phyloP scores from a whole-genome alignment of 495 filamentous ascomycete species.

The Aspergillus heteromorphus region DNA sequence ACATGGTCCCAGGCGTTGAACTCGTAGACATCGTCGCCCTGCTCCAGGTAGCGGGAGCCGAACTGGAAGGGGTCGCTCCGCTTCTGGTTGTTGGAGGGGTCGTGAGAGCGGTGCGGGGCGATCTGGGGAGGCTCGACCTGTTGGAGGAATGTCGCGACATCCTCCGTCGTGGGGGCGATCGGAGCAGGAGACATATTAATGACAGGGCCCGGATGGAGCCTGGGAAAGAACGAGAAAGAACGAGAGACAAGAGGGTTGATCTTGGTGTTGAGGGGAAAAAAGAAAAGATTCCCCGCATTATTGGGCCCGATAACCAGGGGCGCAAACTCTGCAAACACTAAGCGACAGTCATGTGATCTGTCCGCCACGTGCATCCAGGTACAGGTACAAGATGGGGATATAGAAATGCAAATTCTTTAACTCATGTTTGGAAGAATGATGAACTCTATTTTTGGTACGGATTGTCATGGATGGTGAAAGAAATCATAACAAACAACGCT shows the following conservation, averaged over 20 bases:
- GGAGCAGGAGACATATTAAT: slow-evolving; percentile 21
- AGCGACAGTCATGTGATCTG: background rate
- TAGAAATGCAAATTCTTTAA: too few species aligned
- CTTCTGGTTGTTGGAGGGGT: slow-evolving; percentile 60
- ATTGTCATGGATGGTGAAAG: too few species aligned
- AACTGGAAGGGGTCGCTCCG: slow-evolving; percentile 90
- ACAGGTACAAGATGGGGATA: too few species aligned
- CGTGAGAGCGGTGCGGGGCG: slow-evolving; percentile 45
- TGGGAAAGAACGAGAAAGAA: background rate
- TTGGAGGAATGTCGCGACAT: slow-evolving; percentile 33
- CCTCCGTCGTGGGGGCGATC: slow-evolving; percentile 3
- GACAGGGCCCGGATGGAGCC: slow-evolving; percentile 1
- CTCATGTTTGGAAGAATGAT: too few species aligned
- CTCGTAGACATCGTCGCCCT: slow-evolving; percentile 82
- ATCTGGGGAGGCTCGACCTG: slow-evolving; percentile 41
- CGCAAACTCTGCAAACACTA: background rate
- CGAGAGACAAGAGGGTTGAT: background rate
- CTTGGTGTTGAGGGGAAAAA: background rate
- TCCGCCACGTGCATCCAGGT: background rate
- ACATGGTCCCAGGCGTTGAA: slow-evolving; percentile 99
- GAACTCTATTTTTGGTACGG: background rate
- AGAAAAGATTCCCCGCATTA: background rate
- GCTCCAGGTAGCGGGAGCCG: slow-evolving; percentile 76
- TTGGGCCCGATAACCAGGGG: background rate
- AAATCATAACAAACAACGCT: background rate